These are phyloP conservation scores for Lathyrus sativus DNA, from an alignment of 306 rosid species.

Conservation along the genomic window DNA sequence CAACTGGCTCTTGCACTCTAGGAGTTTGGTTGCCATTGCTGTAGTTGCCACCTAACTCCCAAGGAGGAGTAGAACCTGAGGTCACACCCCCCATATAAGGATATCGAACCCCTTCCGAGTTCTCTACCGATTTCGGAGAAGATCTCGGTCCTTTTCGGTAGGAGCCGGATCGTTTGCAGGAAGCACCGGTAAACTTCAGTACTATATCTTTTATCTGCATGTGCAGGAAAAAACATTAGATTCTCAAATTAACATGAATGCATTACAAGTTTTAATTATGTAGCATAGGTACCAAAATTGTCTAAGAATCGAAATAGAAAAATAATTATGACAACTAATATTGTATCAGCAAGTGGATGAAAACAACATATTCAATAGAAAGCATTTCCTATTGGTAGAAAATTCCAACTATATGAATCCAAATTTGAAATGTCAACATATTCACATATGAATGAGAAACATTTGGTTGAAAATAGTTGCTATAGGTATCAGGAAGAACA, in stretches of 20 bases:
- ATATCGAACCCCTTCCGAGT: conserved; percentile 82
- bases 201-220: conserved; percentile 90
- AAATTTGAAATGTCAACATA: conserved; percentile 34
- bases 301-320: background rate
- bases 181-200: conserved; percentile 75
- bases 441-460: conserved; percentile 28
- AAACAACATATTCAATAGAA: conserved; percentile 15
- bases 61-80: conserved; percentile 82
- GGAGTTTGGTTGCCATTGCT: conserved; percentile 55
- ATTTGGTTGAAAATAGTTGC: conserved; percentile 23
- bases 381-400: conserved; percentile 42
- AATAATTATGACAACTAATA: background rate
- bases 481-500: conserved; percentile 7
- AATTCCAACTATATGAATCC: conserved; percentile 38
- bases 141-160: conserved; percentile 64
- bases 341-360: too few species aligned
- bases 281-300: background rate
- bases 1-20: conserved; percentile 47
- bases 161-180: conserved; percentile 64
- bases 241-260: background rate
- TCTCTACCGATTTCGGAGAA: conserved; percentile 69
- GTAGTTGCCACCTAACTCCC: conserved; percentile 63
- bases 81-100: conserved; percentile 80
- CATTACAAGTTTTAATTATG: background rate
- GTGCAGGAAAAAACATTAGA: background rate